These are phyloP conservation scores for Aspergillus tamarii DNA, from an alignment of 2,329 filamentous ascomycete genomes.

Conservation along the genomic window DNA sequence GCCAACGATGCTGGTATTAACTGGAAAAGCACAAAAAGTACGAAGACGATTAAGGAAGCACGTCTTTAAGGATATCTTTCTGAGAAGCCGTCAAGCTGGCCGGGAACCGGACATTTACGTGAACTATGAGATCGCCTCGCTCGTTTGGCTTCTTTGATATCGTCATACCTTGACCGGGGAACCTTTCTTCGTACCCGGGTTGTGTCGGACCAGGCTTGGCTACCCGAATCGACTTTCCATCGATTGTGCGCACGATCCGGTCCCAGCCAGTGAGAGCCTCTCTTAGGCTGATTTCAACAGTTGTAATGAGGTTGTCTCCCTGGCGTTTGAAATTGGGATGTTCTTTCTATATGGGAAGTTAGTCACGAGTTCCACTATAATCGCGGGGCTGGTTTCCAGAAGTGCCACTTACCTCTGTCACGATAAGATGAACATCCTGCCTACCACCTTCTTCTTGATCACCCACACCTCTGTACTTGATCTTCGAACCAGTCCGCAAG, in stretches of 20 bases:
- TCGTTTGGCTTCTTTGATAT: constrained; percentile 84
- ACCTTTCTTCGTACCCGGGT: constrained; percentile 78
- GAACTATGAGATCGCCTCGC: constrained; percentile 85
- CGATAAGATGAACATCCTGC: constrained; percentile 92
- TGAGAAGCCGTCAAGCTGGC: constrained; percentile 73
- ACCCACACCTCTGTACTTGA: constrained; percentile 96
- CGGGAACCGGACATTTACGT: constrained; percentile 92
- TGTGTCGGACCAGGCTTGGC: constrained; percentile 82
- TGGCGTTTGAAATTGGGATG: constrained; percentile 84
- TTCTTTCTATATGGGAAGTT: constrained; percentile 68
- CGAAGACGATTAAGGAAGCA: constrained; percentile 58
- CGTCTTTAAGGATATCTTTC: constrained; percentile 78
- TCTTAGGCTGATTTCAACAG: constrained; percentile 81
- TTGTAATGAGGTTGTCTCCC: constrained; percentile 82
- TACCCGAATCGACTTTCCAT: constrained; percentile 80
- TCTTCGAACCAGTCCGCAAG: constrained; percentile 95
- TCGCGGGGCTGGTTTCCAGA: neutral
- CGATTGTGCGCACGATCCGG: constrained; percentile 88
- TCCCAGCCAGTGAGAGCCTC: constrained; percentile 95
- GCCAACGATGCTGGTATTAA: constrained; percentile 27
- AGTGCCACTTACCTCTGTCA: constrained; percentile 75
- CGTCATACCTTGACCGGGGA: constrained; percentile 89
- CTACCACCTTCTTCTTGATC: constrained; percentile 96
- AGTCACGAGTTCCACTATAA: constrained; percentile 30
- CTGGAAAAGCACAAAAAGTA: neutral